These are phyloP conservation scores for Artemisia princeps DNA, from an alignment of 140 eudicot genomes.

Conservation along the genomic window DNA sequence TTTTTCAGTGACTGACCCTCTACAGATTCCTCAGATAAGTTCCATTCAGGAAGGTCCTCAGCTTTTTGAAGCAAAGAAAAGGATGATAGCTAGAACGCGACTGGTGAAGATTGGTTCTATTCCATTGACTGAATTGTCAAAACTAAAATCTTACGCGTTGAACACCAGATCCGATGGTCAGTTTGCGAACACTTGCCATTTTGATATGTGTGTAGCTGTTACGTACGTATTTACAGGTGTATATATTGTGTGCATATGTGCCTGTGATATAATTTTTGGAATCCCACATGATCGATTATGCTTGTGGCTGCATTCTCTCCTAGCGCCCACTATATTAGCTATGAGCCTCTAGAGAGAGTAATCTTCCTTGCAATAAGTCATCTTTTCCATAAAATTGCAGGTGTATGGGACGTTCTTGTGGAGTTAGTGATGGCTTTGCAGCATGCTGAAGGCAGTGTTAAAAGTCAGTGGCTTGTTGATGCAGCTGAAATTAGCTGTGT, in stretches of 20 bases:
- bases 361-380: background rate
- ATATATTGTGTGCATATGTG: background rate
- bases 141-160: constrained; percentile 52
- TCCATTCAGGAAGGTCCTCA: constrained; percentile 31
- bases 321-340: background rate
- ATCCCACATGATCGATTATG: constrained; percentile 8
- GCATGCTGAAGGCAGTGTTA: constrained; percentile 52
- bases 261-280: background rate
- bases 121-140: constrained; percentile 54
- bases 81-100: constrained; percentile 48
- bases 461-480: constrained; percentile 81
- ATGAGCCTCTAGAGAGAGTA: constrained; percentile 5
- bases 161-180: constrained; percentile 62
- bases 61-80: constrained; percentile 43
- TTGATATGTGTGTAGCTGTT: background rate
- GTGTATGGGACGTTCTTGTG: constrained; percentile 63
- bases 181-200: constrained; percentile 20
- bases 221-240: background rate
- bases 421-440: constrained; percentile 67
- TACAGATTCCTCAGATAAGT: constrained; percentile 50
- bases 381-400: constrained; percentile 32
- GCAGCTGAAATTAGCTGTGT: constrained; percentile 75
- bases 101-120: constrained; percentile 58
- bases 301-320: background rate
- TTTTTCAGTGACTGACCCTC: constrained; percentile 16